Conservation (phyloP, 192 early-diverging fungal species). For the Linnemannia exigua region DNA sequence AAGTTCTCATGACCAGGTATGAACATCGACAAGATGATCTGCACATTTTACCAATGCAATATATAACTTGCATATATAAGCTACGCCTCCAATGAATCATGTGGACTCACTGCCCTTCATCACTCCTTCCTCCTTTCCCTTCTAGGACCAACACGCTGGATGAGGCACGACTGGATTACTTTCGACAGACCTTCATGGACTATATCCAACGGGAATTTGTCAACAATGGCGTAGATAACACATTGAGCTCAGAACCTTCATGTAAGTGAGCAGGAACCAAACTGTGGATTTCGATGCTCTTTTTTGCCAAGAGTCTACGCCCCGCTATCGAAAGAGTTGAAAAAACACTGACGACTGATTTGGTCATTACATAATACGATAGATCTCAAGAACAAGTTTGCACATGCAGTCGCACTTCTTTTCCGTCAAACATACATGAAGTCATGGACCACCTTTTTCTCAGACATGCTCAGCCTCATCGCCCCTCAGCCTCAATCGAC, state of each 20-base stretch:
- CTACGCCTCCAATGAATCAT: constrained; percentile 48
- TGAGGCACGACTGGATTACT: constrained; percentile 62
- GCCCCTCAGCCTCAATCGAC: constrained; percentile 62
- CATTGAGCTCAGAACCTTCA: constrained; percentile 62
- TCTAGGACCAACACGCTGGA: constrained; percentile 65
- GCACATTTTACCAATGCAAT: neutral
- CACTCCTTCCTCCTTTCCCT: neutral
- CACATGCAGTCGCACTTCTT: constrained; percentile 83
- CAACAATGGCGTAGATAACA: constrained; percentile 42
- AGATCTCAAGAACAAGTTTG: constrained; percentile 87
- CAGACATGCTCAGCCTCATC: constrained; percentile 82
- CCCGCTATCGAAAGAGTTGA: neutral
- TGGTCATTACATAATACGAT: neutral
- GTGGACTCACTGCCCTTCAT: neutral
- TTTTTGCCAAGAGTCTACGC: neutral
- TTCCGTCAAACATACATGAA: constrained; percentile 87
- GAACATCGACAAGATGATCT: neutral
- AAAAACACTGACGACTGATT: neutral
- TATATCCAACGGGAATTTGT: constrained; percentile 71
- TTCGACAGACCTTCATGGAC: constrained; percentile 70
- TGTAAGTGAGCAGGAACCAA: constrained; percentile 49
- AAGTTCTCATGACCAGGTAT: constrained; percentile 72
- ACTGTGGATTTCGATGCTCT: neutral
- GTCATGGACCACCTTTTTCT: constrained; percentile 91
- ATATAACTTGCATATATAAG: neutral